A percentile compares a stretch with the other conserved stretches of the same genome.
phyloP scores from a whole-genome alignment of 2,329 filamentous ascomycete species.

The Gaeumannomyces tritici region DNA sequence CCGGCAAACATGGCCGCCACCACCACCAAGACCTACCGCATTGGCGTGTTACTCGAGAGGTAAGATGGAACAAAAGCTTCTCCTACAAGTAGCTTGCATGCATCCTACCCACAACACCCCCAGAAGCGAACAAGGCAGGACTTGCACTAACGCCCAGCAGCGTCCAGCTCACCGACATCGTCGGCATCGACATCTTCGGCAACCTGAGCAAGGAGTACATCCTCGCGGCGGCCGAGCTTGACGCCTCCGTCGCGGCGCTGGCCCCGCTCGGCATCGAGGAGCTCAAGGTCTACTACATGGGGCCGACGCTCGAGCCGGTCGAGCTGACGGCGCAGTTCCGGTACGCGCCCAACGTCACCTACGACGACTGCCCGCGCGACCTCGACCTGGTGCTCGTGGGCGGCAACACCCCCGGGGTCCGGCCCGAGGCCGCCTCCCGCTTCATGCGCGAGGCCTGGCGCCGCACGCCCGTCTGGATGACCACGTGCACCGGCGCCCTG shows the following conservation, averaged over 20 bases:
- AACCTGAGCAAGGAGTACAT: constrained; percentile 17
- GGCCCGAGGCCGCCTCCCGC: constrained; percentile 20
- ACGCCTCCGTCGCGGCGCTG: not conserved
- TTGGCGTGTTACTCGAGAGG: constrained; percentile 18
- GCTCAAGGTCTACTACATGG: constrained; percentile 27
- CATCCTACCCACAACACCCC: too few relatives aligned
- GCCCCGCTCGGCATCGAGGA: constrained; percentile 6
- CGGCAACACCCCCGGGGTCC: constrained; percentile 20
- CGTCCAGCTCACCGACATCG: constrained; percentile 27
- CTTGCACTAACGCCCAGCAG: constrained; percentile 17
- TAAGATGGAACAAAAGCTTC: too few relatives aligned
- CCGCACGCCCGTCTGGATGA: constrained; percentile 23
- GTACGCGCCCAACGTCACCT: constrained; percentile 26
- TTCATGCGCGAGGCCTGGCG: constrained; percentile 25
- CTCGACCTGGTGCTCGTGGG: constrained; percentile 29
- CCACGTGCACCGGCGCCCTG: constrained; percentile 26
- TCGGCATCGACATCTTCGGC: constrained; percentile 27
- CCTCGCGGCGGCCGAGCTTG: constrained; percentile 6
- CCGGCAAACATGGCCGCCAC: not conserved
- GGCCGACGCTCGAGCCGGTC: constrained; percentile 21
- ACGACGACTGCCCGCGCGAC: constrained; percentile 27
- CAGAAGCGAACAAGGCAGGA: not conserved
- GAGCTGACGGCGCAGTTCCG: constrained; percentile 19
- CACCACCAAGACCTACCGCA: constrained; percentile 15
- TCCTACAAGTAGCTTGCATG: not conserved